Evolutionary conservation across 2,329 filamentous ascomycete species (phyloP).

Genomic region (Macroventuria anomochaeta): DNA sequence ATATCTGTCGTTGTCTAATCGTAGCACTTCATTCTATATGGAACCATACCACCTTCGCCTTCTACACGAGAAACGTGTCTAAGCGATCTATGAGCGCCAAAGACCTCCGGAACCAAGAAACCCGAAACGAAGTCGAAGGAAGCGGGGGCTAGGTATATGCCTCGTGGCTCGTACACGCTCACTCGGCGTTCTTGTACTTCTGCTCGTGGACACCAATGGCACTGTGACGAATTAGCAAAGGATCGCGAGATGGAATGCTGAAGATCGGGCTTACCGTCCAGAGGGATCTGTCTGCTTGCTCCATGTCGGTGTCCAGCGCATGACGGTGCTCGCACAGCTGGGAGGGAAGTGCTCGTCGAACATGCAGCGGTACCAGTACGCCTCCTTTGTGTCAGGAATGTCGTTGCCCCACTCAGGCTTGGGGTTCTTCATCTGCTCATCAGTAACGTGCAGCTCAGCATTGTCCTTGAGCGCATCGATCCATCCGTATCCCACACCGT

Average conservation of each 20-base stretch:
- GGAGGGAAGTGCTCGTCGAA: conserved; percentile 98
- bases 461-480: conserved; percentile 97
- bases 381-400: conserved; percentile 95
- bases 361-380: conserved; percentile 97
- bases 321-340: conserved; percentile 88
- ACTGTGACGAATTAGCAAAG: conserved; percentile 20
- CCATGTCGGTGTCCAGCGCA: conserved; percentile 98
- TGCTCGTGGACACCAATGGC: conserved; percentile 46
- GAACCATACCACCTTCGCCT: background rate
- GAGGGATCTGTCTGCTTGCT: conserved; percentile 95
- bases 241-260: background rate
- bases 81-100: conserved; percentile 1
- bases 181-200: conserved; percentile 40
- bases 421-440: conserved; percentile 99
- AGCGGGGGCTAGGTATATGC: background rate
- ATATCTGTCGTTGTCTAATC: background rate
- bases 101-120: background rate
- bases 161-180: background rate
- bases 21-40: conserved; percentile 1
- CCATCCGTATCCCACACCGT: conserved; percentile 98
- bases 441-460: conserved; percentile 85
- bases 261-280: conserved; percentile 69
- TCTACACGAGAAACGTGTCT: background rate
- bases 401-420: conserved; percentile 95
- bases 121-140: background rate